Base-by-base conservation (phyloP, 2,329 filamentous ascomycete species). In the Apiospora arundinis region DNA sequence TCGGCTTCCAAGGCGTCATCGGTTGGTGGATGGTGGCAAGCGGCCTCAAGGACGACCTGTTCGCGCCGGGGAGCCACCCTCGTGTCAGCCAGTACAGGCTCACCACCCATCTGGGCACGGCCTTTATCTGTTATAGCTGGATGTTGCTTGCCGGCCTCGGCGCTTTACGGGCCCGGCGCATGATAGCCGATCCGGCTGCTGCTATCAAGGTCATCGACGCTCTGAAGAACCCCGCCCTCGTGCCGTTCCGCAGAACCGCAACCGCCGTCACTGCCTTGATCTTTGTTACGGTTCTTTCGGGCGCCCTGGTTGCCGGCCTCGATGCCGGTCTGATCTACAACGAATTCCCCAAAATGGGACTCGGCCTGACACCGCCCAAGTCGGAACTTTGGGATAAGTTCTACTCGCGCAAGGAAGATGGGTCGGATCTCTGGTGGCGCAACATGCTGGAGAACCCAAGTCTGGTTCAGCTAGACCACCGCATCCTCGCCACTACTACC, bases 11-110 rank as follows among this genome's bases (percentile, higher is more conserved):
- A 82, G 96, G 96, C 63, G 90, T 96, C 78, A 92, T 99, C 74
- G 96, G 96, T 70, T 99, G 96, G 96, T 99, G 96, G 95, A 99
- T 99, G 96, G 96, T 99, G 76, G 97, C 97, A 83, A 97, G 93
- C 14, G 96, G 96, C 1, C 87, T 99, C 74, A 97, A 95, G 81
- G 96, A 98, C 80, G 96, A 99, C 81, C 89, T 99, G 40, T 98
- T 99, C 80, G 93, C 93, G 25, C 92, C 94, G 2, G 96, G 95
- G 16, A 93, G 92, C 71, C 94, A 97, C 81, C 96, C 96, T 0
- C 91, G 96, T 72, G 96, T 99, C 68, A 95, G 92, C 73, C 96
- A 99, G 83, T 99, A 99, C 84, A 91, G 96, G 69, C 88, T 99
- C 70, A 92, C 95, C 4, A 90, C 95, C 11, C 96, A 99, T 82